A percentile compares a stretch with the other conserved stretches of the same genome.
Conservation (phyloP, 2,329 filamentous ascomycete species). For the Aureobasidium vineae region DNA sequence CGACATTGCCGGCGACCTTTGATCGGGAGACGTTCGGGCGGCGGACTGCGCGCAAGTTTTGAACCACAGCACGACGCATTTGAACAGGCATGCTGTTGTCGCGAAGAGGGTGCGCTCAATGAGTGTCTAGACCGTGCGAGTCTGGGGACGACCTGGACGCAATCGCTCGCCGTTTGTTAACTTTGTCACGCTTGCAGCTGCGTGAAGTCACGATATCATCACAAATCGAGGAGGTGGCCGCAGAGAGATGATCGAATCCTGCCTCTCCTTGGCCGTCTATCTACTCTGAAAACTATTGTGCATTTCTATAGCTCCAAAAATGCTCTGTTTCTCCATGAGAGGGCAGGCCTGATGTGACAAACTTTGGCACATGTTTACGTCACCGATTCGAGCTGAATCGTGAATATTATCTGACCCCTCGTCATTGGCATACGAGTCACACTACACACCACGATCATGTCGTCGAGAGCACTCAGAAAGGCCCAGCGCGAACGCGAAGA, state of each 20-base stretch:
- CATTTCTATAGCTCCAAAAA: neutral
- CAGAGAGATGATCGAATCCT: neutral
- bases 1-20: slow-evolving; percentile 9
- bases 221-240: neutral
- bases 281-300: neutral
- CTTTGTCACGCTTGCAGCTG: neutral
- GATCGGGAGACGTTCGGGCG: slow-evolving; percentile 49
- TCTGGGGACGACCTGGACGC: neutral
- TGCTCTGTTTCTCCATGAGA: neutral
- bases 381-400: neutral
- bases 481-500: slow-evolving; percentile 62
- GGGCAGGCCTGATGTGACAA: neutral
- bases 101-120: neutral
- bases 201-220: neutral
- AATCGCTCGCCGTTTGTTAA: neutral
- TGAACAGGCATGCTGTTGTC: neutral
- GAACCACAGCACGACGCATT: slow-evolving; percentile 72
- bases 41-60: slow-evolving; percentile 66
- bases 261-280: neutral
- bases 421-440: neutral
- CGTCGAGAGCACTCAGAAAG: slow-evolving; percentile 63
- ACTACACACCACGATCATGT: slow-evolving; percentile 50
- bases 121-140: neutral
- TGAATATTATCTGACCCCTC: neutral
- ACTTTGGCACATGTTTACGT: slow-evolving; percentile 9